Base-by-base conservation (phyloP, 1,284 basidiomycete species). In the Amylostereum areolatum region DNA sequence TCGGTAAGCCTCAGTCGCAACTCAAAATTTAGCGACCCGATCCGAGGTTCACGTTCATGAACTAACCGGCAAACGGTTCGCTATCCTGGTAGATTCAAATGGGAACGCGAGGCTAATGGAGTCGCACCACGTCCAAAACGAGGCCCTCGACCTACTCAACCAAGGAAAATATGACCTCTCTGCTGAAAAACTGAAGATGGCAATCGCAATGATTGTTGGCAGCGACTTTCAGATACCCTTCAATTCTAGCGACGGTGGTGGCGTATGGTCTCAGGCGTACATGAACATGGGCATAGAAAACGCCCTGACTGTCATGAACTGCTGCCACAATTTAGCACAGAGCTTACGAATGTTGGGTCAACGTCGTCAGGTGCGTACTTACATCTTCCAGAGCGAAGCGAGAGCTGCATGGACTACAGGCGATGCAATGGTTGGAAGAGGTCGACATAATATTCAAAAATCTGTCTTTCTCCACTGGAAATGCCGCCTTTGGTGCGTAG, bases 401-500 rank as follows among this genome's bases (percentile, higher is more conserved):
- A 1, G 18, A 18, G 18, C 18, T 18, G 18, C 18, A 18, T 18
- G 18, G 18, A 18, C 37, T 6, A n/a, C 12, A 39, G 37, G 37
- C 37, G 7, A 7, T 39, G 37, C n/a, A 39, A 39, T 39, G 37
- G 37, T 25, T 39, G 12, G 37, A 39, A 39, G 37, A 39, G 37
- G 27, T 39, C n/a, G 37, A 39, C 7, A 25, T n/a, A 6, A 39
- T 39, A 39, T 39, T 18, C 27, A 12, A 25, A 25, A 39, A 39
- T n/a, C n/a, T 39, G 27, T 25, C n/a, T 39, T 18, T 39, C 12
- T 25, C n/a, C 7, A 6, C 6, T 7, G 48, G 6, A 52, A 53
- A 25, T 31, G 57, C 32, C 54, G n/a, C n/a, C 37, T 39, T 39
- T 39, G 37, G 37, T 39, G 5, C n/a, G 12, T 39, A 7, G 6